These are phyloP conservation scores for Teratosphaeria destructans DNA, from an alignment of 2,329 filamentous ascomycete genomes.

Conservation along the genomic window DNA sequence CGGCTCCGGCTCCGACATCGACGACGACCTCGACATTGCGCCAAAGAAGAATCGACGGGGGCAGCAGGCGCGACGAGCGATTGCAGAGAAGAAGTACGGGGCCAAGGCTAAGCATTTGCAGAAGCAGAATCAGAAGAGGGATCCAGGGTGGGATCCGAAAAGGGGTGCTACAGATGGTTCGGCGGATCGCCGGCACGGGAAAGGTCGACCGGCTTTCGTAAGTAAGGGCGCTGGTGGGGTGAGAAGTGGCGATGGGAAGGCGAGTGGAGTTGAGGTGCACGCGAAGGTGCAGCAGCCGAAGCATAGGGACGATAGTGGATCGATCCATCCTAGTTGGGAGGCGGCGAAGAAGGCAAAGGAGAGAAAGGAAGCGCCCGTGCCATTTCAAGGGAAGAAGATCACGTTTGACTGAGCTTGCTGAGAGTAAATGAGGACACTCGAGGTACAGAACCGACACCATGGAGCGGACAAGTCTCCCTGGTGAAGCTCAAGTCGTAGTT, in stretches of 20 bases:
- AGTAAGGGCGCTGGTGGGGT: slow-evolving; percentile 4
- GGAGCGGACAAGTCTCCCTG: too few species aligned
- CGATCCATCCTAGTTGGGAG: slow-evolving; percentile 55
- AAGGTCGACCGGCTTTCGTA: background rate
- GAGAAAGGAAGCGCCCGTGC: slow-evolving; percentile 32
- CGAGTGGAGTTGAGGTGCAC: background rate
- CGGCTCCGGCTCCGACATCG: slow-evolving; percentile 62
- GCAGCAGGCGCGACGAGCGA: slow-evolving; percentile 65
- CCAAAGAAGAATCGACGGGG: slow-evolving; percentile 64
- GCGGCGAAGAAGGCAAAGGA: slow-evolving; percentile 52
- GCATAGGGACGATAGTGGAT: slow-evolving; percentile 38
- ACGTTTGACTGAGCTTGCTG: slow-evolving; percentile 43
- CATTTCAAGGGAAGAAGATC: slow-evolving; percentile 51
- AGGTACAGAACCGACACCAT: too few species aligned
- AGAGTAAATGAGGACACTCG: too few species aligned
- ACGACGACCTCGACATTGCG: slow-evolving; percentile 42
- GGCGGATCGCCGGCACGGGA: background rate
- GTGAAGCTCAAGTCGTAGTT: too few species aligned
- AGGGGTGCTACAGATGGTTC: slow-evolving; percentile 38
- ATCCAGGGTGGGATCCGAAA: slow-evolving; percentile 49
- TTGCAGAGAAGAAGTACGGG: slow-evolving; percentile 74
- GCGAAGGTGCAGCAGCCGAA: slow-evolving; percentile 18
- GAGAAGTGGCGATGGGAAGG: slow-evolving; percentile 3
- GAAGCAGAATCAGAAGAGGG: slow-evolving; percentile 32
- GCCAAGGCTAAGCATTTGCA: slow-evolving; percentile 57